Evolutionary conservation across 352 stramenopile species (phyloP), one percentile per base, ranked within the genome.

Genomic region (Pythium sp.): DNA sequence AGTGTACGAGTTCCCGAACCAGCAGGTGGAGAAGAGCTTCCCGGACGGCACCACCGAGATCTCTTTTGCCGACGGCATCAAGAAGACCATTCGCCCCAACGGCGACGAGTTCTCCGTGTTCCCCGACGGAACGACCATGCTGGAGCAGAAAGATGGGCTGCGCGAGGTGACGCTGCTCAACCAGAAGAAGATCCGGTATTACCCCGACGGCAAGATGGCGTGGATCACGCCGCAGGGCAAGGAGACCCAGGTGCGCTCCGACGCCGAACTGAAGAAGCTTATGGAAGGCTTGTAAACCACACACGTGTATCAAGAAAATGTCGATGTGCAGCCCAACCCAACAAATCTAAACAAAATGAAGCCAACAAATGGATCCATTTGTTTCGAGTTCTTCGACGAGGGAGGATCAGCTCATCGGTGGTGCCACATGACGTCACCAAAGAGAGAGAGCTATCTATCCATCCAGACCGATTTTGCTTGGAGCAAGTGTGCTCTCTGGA

Each of bases 1-100:
- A 63, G 85, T 99, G 18, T 99, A 98, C 74, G 93, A 99, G 75
- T 99, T 99, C 69, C 85, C 97, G 1, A 98, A 98, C 69, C 79
- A 96, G 36, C 94, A 98, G 76, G 78, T 98, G 22, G 97, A 99
- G 78, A 94, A 91, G 54, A 98, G 97, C 64, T 89, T 92, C 58
- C 75, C 90, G 0, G 87, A 98, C 77, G 97, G 97, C 46, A 83
- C 73, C 2, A 99, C 97, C 47, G 94, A 99, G 64, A 97, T 99
- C 43, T 75, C 85, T 34, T 99, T 98, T 67, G 82, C 95, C 4
- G 95, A 99, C 73, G 93, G 94, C 24, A 98, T 97, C 36, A 94
- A 88, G 41, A 98, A 98, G 72, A 89, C 79, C 24, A 93, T 95
- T 28, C 75, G 75, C 2, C 67, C 78, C 2, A 88, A 90, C 54